These are phyloP conservation scores for Entelexis paramagnoliae DNA, from an alignment of 1,139 yeast species.

Conservation along the genomic window DNA sequence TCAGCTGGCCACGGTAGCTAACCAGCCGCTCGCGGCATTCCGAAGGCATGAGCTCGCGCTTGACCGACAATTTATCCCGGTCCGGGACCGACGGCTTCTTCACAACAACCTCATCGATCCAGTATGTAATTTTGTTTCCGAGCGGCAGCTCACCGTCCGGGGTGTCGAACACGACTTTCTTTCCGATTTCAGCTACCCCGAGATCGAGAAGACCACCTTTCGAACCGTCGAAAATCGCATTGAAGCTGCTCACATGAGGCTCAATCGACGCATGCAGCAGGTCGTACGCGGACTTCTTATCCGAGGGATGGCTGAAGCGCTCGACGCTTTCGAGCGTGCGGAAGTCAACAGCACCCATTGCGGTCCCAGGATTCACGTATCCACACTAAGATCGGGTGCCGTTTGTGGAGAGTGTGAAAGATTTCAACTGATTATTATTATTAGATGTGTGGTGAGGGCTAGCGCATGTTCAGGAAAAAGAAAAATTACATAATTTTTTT, in stretches of 20 bases:
- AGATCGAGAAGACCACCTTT: conserved; percentile 74
- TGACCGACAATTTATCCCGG: conserved; percentile 66
- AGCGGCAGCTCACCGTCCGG: conserved; percentile 48
- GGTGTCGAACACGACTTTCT: conserved; percentile 73
- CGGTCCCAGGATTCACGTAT: background rate
- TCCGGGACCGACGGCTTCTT: conserved; percentile 70
- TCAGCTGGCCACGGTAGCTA: conserved; percentile 40
- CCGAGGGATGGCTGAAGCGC: conserved; percentile 80
- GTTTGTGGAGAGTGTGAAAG: conserved; percentile 3
- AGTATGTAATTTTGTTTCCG: conserved; percentile 59
- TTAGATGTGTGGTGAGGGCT: conserved; percentile 1
- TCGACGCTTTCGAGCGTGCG: conserved; percentile 81
- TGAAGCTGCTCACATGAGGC: conserved; percentile 93
- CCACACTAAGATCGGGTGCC: background rate
- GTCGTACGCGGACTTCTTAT: conserved; percentile 73
- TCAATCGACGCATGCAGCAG: conserved; percentile 76
- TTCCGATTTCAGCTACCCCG: conserved; percentile 83
- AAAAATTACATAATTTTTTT: conserved; percentile 12
- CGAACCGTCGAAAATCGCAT: conserved; percentile 79
- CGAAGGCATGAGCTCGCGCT: conserved; percentile 75
- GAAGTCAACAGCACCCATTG: conserved; percentile 39
- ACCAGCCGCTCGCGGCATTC: conserved; percentile 78
- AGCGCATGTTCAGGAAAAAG: conserved; percentile 3
- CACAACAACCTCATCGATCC: conserved; percentile 73
- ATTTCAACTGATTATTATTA: background rate